Conservation (phyloP, 208 protist species). For the Acanthamoeba triangularis region DNA sequence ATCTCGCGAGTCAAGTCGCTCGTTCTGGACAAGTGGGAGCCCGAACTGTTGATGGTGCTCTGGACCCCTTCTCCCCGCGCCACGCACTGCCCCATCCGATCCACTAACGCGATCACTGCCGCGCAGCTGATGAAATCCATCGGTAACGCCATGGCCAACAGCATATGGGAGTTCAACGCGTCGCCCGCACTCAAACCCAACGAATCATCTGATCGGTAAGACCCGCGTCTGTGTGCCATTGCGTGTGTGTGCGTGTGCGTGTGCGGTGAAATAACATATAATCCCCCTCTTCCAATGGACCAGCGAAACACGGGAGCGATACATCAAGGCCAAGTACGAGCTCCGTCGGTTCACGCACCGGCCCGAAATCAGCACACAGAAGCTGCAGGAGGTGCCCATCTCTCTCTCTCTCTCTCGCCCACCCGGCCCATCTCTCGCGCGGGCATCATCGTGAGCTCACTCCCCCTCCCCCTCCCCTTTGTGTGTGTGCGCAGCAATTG, state of each 20-base stretch:
- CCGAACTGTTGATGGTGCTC: constrained; percentile 58
- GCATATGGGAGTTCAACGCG: constrained; percentile 51
- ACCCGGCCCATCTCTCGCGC: too few species aligned
- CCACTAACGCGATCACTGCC: background rate
- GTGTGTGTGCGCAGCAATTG: constrained; percentile 16
- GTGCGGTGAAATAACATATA: background rate
- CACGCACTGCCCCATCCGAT: background rate
- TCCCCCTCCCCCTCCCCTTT: too few species aligned
- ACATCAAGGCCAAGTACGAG: constrained; percentile 47
- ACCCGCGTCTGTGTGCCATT: too few species aligned
- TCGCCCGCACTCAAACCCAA: constrained; percentile 19
- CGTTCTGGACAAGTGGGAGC: constrained; percentile 57
- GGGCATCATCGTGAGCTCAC: too few species aligned
- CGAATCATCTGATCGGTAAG: background rate
- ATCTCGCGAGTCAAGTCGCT: constrained; percentile 59
- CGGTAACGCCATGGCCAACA: constrained; percentile 31
- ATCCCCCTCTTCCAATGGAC: background rate
- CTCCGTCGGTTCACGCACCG: constrained; percentile 8
- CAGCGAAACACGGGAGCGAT: constrained; percentile 22
- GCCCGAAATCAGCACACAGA: constrained; percentile 3
- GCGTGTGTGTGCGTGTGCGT: too few species aligned
- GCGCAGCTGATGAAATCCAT: constrained; percentile 52
- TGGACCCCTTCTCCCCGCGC: background rate
- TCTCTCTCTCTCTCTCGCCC: too few species aligned
- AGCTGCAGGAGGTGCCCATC: background rate